phyloP scores from a whole-genome alignment of 1,284 basidiomycete species.

The Trametes polyzona region DNA sequence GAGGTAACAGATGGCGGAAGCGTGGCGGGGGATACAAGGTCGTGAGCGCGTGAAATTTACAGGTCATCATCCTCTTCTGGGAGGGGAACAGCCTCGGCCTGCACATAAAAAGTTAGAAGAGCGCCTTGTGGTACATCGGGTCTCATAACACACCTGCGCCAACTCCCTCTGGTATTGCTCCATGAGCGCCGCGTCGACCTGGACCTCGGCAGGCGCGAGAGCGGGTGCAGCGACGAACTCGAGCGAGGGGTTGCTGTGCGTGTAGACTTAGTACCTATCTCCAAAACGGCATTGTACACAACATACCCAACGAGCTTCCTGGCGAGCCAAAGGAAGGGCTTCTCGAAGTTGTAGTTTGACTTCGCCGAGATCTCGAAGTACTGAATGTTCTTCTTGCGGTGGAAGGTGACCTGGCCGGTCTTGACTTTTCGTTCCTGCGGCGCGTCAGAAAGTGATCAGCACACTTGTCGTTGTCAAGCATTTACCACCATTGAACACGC shows the following conservation, averaged over 20 bases:
- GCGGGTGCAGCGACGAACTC: slow-evolving; percentile 98
- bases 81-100: slow-evolving; percentile 78
- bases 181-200: slow-evolving; percentile 85
- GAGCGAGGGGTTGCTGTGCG: slow-evolving; percentile 78
- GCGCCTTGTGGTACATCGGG: not conserved
- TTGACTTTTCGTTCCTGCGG: slow-evolving; percentile 98
- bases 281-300: not conserved
- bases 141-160: slow-evolving; percentile 51
- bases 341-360: slow-evolving; percentile 99
- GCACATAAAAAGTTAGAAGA: slow-evolving; percentile 8
- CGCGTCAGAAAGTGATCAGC: not conserved
- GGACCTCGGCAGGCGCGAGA: slow-evolving; percentile 92
- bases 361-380: slow-evolving; percentile 99
- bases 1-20: slow-evolving; percentile 24
- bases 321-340: slow-evolving; percentile 99
- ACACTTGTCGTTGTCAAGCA: slow-evolving; percentile 8
- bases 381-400: slow-evolving; percentile 99
- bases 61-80: slow-evolving; percentile 80
- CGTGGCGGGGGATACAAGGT: slow-evolving; percentile 17
- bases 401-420: slow-evolving; percentile 98
- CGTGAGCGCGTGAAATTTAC: slow-evolving; percentile 27
- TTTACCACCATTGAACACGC: slow-evolving; percentile 26
- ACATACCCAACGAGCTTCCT: slow-evolving; percentile 95
- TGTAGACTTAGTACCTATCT: not conserved
- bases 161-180: slow-evolving; percentile 85